Conservation (phyloP, 2,329 filamentous ascomycete species). For the Sclerotiophoma versabilis region DNA sequence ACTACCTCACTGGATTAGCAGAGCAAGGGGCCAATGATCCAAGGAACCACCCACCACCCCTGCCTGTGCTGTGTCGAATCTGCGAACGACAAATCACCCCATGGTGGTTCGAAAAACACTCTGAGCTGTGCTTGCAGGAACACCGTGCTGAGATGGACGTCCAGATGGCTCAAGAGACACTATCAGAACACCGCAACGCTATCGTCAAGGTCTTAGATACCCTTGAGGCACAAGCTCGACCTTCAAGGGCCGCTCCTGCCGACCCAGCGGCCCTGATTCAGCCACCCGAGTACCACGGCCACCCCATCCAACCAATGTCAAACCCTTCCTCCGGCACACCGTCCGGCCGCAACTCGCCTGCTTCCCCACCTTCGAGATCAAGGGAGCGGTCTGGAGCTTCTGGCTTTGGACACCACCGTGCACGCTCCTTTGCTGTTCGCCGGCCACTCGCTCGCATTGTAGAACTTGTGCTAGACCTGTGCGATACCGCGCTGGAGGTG, state of each 20-base stretch:
- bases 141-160: constrained; percentile 98
- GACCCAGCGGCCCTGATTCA: constrained; percentile 57
- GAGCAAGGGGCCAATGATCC: constrained; percentile 81
- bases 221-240: constrained; percentile 78
- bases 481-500: constrained; percentile 94
- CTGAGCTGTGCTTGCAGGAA: constrained; percentile 92
- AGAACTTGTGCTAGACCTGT: constrained; percentile 91
- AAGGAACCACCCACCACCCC: constrained; percentile 77
- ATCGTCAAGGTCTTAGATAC: constrained; percentile 96
- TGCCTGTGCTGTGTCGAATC: constrained; percentile 90
- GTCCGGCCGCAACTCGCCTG: constrained; percentile 73
- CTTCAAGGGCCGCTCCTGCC: constrained; percentile 61
- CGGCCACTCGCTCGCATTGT: constrained; percentile 91
- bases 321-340: constrained; percentile 72
- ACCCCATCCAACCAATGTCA: constrained; percentile 79
- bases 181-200: constrained; percentile 89
- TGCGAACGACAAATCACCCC: constrained; percentile 96
- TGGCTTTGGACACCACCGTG: constrained; percentile 79
- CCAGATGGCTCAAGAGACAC: constrained; percentile 89
- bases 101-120: constrained; percentile 99
- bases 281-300: constrained; percentile 83
- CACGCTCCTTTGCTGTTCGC: constrained; percentile 88
- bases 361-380: constrained; percentile 69
- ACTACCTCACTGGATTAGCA: constrained; percentile 87
- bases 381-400: constrained; percentile 72